phyloP scores from a whole-genome alignment of 2,329 filamentous ascomycete species.

The Nemania abortiva region DNA sequence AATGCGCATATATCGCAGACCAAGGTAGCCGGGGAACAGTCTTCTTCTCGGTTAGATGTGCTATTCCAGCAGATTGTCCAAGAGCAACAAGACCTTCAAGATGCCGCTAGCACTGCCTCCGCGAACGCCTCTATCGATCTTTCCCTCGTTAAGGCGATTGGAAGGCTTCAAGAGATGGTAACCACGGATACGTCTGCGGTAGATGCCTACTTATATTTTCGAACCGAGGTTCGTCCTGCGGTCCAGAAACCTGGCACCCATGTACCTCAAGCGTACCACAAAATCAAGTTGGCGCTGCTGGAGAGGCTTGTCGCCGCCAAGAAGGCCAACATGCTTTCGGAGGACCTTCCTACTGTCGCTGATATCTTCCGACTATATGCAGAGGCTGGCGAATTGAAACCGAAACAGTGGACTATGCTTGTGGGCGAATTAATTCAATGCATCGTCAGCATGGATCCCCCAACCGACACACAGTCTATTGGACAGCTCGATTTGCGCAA shows the following conservation, averaged over 20 bases:
- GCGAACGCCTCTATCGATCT: constrained; percentile 28
- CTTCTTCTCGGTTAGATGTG: constrained; percentile 41
- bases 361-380: constrained; percentile 55
- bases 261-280: constrained; percentile 51
- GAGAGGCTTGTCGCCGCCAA: constrained; percentile 52
- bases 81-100: constrained; percentile 37
- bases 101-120: constrained; percentile 10
- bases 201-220: constrained; percentile 46
- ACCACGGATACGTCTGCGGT: constrained; percentile 43
- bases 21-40: constrained; percentile 14
- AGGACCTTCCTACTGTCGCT: constrained; percentile 54
- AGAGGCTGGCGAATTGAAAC: constrained; percentile 52
- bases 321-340: constrained; percentile 47
- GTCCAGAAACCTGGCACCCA: constrained; percentile 42
- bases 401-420: constrained; percentile 52
- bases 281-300: constrained; percentile 49
- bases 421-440: constrained; percentile 52
- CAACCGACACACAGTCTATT: constrained; percentile 46
- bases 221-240: constrained; percentile 49
- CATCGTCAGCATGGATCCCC: constrained; percentile 44
- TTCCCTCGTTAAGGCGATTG: constrained; percentile 45
- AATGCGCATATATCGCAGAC: constrained; percentile 7
- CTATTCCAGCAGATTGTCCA: constrained; percentile 49
- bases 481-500: constrained; percentile 49
- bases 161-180: constrained; percentile 51